phyloP scores from a whole-genome alignment of 306 rosid species.

The Vicia faba region DNA sequence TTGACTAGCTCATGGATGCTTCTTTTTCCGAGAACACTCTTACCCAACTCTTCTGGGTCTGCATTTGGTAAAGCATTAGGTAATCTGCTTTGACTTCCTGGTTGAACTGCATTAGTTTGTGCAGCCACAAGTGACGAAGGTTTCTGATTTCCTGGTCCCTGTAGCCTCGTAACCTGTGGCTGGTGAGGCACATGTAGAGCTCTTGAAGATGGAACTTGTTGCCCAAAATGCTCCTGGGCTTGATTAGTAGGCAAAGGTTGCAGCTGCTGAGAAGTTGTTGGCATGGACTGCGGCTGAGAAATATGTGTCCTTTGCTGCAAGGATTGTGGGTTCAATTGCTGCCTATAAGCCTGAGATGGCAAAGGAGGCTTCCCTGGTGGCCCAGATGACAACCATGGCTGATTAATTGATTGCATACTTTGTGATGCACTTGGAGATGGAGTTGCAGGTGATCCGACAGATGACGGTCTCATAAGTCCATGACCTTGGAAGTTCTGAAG shows the following conservation, averaged over 20 bases:
- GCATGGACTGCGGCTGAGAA: constrained; percentile 52
- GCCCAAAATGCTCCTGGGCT: constrained; percentile 67
- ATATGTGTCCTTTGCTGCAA: constrained; percentile 76
- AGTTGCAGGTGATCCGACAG: constrained; percentile 64
- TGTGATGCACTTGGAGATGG: constrained; percentile 67
- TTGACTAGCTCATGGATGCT: constrained; percentile 81
- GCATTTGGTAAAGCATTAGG: constrained; percentile 40
- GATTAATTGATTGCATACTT: constrained; percentile 65
- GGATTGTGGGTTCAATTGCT: constrained; percentile 63
- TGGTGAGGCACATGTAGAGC: constrained; percentile 64
- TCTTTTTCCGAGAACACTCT: constrained; percentile 88
- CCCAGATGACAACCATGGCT: constrained; percentile 90
- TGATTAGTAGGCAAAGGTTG: constrained; percentile 63
- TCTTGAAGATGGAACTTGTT: constrained; percentile 63
- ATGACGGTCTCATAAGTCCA: constrained; percentile 63
- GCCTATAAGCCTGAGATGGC: constrained; percentile 77
- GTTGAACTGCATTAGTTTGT: constrained; percentile 58
- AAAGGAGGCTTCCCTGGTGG: constrained; percentile 92
- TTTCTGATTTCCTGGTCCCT: constrained; percentile 61
- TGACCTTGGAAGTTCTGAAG: constrained; percentile 84
- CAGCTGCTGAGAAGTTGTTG: constrained; percentile 53
- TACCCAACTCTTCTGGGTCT: constrained; percentile 70
- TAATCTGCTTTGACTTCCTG: constrained; percentile 53
- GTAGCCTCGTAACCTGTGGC: constrained; percentile 69
- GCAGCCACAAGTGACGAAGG: constrained; percentile 54